These are phyloP conservation scores for Puccinia brachypodii DNA, from an alignment of 1,284 basidiomycete species.

Conservation along the genomic window DNA sequence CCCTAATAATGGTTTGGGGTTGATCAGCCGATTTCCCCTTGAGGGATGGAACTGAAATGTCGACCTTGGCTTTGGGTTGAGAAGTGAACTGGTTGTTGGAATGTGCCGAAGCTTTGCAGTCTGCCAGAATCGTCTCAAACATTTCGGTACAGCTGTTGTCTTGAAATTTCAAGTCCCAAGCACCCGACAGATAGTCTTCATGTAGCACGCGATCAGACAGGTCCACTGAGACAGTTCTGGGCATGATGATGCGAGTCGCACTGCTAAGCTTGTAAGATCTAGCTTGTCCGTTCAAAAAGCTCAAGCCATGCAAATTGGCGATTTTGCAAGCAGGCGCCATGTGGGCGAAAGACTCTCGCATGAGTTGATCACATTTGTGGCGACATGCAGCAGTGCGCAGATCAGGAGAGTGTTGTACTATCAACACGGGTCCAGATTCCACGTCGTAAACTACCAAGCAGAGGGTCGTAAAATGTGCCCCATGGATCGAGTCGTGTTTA, in stretches of 20 bases:
- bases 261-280: constrained; percentile 27
- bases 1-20: not conserved
- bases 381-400: not conserved
- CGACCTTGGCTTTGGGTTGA: not conserved
- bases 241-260: constrained; percentile 29
- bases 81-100: not conserved
- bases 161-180: constrained; percentile 17
- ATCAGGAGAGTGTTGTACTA: constrained; percentile 32
- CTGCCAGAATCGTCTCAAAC: not conserved
- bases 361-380: not conserved
- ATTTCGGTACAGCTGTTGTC: not conserved
- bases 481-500: not conserved
- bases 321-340: not conserved
- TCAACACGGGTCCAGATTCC: constrained; percentile 11
- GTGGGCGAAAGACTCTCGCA: constrained; percentile 21
- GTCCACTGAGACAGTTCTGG: not conserved
- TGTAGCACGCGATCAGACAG: constrained; percentile 27
- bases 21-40: too few relatives aligned
- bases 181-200: constrained; percentile 7
- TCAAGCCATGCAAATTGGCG: constrained; percentile 9
- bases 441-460: constrained; percentile 17
- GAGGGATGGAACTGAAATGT: not conserved
- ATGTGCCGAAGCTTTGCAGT: not conserved
- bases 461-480: not conserved
- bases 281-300: constrained; percentile 6